Evolutionary conservation across 2,329 filamentous ascomycete species (phyloP).

Genomic region (Fusarium anthophilum): DNA sequence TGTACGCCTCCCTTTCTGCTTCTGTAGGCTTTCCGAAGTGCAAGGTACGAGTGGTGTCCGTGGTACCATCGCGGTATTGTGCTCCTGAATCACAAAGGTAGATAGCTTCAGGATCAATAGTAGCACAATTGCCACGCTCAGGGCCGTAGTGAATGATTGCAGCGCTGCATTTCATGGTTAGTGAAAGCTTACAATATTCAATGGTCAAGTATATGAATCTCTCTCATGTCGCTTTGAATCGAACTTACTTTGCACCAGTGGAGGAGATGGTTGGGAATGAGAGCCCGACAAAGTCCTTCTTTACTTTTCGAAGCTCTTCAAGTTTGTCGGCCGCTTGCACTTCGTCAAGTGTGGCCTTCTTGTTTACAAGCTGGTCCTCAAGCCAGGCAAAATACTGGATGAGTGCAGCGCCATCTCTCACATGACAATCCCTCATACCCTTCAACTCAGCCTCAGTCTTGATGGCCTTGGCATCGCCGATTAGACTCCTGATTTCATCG

Average conservation of each 20-base stretch:
- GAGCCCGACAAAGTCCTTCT: constrained; percentile 83
- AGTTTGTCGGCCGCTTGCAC: constrained; percentile 93
- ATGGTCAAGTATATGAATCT: background rate
- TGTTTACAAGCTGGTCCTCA: constrained; percentile 82
- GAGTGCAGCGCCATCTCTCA: constrained; percentile 90
- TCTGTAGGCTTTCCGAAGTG: constrained; percentile 89
- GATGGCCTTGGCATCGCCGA: constrained; percentile 90
- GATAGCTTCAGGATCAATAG: constrained; percentile 84
- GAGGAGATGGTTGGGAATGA: constrained; percentile 98
- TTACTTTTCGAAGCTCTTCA: constrained; percentile 74
- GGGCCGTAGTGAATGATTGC: constrained; percentile 97
- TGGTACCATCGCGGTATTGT: constrained; percentile 96
- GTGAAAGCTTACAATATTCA: background rate
- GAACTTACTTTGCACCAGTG: constrained; percentile 76
- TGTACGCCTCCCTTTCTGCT: constrained; percentile 89
- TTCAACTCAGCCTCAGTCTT: constrained; percentile 91
- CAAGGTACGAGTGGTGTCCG: constrained; percentile 91
- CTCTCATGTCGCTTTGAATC: background rate
- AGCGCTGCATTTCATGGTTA: constrained; percentile 64
- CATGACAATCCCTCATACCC: constrained; percentile 93
- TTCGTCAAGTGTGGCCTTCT: constrained; percentile 82
- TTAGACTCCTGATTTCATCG: constrained; percentile 86
- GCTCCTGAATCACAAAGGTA: constrained; percentile 98
- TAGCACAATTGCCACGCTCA: constrained; percentile 80
- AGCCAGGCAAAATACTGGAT: constrained; percentile 97